Evolutionary conservation across 345 rosid genomes (phyloP).

Genomic region (Acer campestre): DNA sequence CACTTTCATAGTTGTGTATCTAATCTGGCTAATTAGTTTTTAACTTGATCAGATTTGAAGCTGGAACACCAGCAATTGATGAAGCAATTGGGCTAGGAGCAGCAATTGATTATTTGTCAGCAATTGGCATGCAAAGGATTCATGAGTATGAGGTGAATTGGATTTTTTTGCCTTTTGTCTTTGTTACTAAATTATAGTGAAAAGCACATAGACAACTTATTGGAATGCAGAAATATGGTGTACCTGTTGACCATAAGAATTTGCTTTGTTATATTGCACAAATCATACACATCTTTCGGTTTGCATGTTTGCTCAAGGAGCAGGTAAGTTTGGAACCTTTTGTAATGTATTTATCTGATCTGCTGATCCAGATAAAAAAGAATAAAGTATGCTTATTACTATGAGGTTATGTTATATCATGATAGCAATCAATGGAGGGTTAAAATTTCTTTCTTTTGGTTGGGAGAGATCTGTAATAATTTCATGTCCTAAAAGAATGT

Average conservation of each 20-base stretch:
- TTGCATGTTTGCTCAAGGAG: background rate
- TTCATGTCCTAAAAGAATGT: too few relatives aligned
- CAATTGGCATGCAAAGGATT: conserved; percentile 80
- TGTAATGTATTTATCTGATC: background rate
- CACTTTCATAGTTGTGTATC: background rate
- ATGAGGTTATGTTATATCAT: background rate
- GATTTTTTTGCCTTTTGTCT: background rate
- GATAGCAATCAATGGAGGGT: background rate
- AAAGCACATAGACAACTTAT: background rate
- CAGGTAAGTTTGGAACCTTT: background rate
- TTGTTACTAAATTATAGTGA: background rate
- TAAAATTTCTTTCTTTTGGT: too few relatives aligned
- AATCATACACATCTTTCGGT: background rate
- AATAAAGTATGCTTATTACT: background rate
- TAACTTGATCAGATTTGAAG: conserved; percentile 75
- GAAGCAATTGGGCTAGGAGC: conserved; percentile 97
- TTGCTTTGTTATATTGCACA: background rate
- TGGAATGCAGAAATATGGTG: background rate
- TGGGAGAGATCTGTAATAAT: too few relatives aligned
- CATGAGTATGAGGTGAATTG: conserved; percentile 79
- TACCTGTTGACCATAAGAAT: background rate
- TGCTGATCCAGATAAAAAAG: background rate
- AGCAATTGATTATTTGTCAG: conserved; percentile 82
- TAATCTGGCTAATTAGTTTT: conserved; percentile 8
- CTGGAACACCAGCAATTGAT: conserved; percentile 99